Conservation (phyloP, 140 eudicot genomes). For the Oenanthe javanica region DNA sequence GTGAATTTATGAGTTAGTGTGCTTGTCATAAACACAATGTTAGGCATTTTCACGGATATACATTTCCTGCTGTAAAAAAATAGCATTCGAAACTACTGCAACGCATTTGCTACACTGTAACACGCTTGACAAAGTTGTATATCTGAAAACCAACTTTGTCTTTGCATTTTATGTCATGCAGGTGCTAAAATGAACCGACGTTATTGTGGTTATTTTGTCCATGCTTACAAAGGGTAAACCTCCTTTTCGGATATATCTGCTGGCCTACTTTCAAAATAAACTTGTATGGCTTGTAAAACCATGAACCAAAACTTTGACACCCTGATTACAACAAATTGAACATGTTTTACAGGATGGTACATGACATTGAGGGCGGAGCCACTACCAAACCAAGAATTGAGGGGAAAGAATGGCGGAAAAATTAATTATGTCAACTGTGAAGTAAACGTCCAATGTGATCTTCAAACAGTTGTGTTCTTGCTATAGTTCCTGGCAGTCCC, state of each 20-base stretch:
- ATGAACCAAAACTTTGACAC: not conserved
- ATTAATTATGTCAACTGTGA: conserved; percentile 9
- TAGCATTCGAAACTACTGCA: too few relatives aligned
- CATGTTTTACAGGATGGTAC: not conserved
- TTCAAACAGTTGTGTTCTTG: not conserved
- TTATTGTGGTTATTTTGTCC: not conserved
- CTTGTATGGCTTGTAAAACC: not conserved
- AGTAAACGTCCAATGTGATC: not conserved
- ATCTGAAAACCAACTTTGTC: too few relatives aligned
- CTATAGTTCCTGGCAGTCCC: not conserved
- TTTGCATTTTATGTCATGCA: too few relatives aligned
- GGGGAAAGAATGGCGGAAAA: not conserved
- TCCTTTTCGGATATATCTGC: not conserved
- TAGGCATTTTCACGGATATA: too few relatives aligned
- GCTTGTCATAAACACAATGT: too few relatives aligned
- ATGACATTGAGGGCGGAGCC: not conserved
- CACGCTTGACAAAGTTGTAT: too few relatives aligned
- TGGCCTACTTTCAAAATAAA: not conserved
- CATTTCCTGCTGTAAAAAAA: too few relatives aligned
- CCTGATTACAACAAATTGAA: not conserved
- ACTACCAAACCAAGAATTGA: not conserved
- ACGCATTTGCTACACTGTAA: too few relatives aligned
- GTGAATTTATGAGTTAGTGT: too few relatives aligned
- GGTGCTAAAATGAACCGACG: not conserved
- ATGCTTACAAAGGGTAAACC: not conserved